Conservation (phyloP, 768 basidiomycete genomes). For the Leccinellum luteum region DNA sequence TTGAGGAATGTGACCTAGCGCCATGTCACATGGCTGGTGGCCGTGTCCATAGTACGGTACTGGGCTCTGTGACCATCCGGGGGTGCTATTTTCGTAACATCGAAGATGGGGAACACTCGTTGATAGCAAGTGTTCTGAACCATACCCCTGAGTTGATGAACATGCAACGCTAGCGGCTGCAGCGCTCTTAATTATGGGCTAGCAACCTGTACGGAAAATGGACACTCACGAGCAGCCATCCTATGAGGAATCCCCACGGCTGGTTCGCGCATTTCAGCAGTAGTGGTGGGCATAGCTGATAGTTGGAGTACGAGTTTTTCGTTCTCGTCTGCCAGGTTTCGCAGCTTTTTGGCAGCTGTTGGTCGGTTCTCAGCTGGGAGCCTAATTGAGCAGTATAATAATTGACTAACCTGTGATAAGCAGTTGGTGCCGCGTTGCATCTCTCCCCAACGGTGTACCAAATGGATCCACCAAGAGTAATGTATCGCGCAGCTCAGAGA, state of each 20-base stretch:
- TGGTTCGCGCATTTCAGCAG: neutral
- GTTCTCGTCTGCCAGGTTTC: conserved; percentile 24
- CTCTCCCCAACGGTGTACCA: conserved; percentile 22
- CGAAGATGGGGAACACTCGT: conserved; percentile 1
- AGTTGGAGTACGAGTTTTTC: conserved; percentile 15
- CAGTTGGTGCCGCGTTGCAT: conserved; percentile 30
- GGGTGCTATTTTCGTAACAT: neutral
- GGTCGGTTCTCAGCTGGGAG: conserved; percentile 2
- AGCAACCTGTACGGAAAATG: neutral
- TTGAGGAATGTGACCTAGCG: neutral
- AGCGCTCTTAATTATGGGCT: conserved; percentile 11
- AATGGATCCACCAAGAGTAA: conserved; percentile 25
- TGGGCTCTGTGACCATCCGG: conserved; percentile 9
- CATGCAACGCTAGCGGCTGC: neutral
- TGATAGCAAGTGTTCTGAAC: conserved; percentile 3
- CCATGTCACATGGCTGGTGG: conserved; percentile 7
- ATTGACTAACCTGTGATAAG: conserved; percentile 22
- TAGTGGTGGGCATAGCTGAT: conserved; percentile 11
- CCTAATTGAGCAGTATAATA: neutral
- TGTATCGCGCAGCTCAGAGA: conserved; percentile 28
- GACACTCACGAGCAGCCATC: conserved; percentile 11
- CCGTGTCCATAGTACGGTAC: conserved; percentile 1
- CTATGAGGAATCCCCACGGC: neutral
- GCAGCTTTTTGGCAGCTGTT: conserved; percentile 50
- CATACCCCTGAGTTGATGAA: conserved; percentile 6